These are phyloP conservation scores for Phialemoniopsis sp. DNA, from an alignment of 2,329 filamentous ascomycete genomes.

Conservation along the genomic window DNA sequence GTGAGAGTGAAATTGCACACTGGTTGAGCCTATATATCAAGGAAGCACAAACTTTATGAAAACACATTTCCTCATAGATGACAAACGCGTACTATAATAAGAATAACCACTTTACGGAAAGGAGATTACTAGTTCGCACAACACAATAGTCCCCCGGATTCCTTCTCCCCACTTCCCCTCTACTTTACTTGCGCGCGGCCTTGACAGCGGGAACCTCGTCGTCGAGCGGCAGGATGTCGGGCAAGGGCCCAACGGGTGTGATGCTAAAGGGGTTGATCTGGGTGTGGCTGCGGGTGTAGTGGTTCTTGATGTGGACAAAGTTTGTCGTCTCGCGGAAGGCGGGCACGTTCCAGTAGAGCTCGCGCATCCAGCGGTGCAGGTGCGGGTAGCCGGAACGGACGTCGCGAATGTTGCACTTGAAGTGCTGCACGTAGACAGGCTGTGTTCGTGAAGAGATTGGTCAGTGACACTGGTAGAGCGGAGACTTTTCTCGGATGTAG, in stretches of 20 bases:
- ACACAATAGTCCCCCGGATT: no score
- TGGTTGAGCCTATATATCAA: no score
- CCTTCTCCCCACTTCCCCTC: no score
- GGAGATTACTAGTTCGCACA: no score
- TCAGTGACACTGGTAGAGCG: no score
- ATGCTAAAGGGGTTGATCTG: slow-evolving; percentile 69
- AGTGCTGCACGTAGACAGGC: slow-evolving; percentile 80
- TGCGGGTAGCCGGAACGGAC: slow-evolving; percentile 80
- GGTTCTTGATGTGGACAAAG: slow-evolving; percentile 91
- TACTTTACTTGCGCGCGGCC: slow-evolving; percentile 12
- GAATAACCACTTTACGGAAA: no score
- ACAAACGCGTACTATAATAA: no score
- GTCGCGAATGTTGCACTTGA: slow-evolving; percentile 82
- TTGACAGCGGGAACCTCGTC: slow-evolving; percentile 67
- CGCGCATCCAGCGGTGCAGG: slow-evolving; percentile 76
- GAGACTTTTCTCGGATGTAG: no score
- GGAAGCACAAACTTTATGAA: no score
- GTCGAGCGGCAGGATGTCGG: slow-evolving; percentile 72
- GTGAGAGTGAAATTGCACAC: no score
- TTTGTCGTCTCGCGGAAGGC: slow-evolving; percentile 82
- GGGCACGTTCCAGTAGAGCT: slow-evolving; percentile 77
- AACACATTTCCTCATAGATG: background rate
- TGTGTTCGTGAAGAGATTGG: slow-evolving; percentile 17
- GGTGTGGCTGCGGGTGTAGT: slow-evolving; percentile 57
- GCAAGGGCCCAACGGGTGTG: slow-evolving; percentile 79